These are phyloP conservation scores for Stephania japonica DNA, from an alignment of 164 flowering plant species.

Conservation along the genomic window DNA sequence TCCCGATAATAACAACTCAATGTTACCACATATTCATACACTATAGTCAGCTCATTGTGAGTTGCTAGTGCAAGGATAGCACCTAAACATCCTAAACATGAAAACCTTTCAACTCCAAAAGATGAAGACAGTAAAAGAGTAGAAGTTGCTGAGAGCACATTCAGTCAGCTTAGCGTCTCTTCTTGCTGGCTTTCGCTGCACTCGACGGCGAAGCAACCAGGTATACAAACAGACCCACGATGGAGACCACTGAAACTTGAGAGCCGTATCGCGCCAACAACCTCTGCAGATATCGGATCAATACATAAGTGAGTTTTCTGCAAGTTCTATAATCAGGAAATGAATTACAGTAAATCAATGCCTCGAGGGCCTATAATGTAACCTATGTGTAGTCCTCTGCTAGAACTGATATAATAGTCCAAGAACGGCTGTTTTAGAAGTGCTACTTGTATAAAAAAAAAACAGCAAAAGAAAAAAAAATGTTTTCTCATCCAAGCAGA, in stretches of 20 bases:
- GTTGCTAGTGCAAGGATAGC: neutral
- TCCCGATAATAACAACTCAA: neutral
- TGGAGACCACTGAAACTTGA: conserved; percentile 56
- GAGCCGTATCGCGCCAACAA: conserved; percentile 81
- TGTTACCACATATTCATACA: neutral
- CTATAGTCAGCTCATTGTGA: neutral
- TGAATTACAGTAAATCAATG: neutral
- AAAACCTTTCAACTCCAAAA: neutral
- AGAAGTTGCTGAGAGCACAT: neutral
- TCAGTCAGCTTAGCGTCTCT: conserved; percentile 45
- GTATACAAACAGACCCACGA: conserved; percentile 60
- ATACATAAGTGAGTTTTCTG: neutral
- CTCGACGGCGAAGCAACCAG: conserved; percentile 61
- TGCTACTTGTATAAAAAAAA: neutral
- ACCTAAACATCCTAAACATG: neutral
- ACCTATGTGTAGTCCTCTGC: neutral
- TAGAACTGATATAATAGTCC: neutral
- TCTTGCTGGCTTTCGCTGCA: conserved; percentile 69
- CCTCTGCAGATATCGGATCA: conserved; percentile 44
- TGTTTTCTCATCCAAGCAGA: neutral
- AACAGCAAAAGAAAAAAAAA: neutral
- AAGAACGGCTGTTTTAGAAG: neutral
- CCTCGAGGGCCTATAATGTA: neutral
- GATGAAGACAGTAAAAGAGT: neutral
- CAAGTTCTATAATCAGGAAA: neutral